phyloP scores from a whole-genome alignment of 768 basidiomycete species.

The Hygrocybe coccinea region DNA sequence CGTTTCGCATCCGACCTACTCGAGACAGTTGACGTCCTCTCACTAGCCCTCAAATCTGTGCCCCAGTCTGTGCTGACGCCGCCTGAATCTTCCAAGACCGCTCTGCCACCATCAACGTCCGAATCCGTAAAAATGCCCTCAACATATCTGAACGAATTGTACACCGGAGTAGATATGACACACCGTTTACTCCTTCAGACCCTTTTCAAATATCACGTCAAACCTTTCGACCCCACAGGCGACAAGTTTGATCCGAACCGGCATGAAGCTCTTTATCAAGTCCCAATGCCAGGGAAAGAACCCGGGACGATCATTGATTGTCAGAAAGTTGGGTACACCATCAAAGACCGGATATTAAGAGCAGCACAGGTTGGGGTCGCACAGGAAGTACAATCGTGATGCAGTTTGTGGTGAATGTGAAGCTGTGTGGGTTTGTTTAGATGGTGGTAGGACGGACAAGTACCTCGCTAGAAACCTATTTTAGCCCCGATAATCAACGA shows the following conservation, averaged over 20 bases:
- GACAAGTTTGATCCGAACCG: slow-evolving; percentile 92
- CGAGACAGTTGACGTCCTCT: slow-evolving; percentile 86
- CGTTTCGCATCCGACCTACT: slow-evolving; percentile 87
- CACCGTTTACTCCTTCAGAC: slow-evolving; percentile 86
- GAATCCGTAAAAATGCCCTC: slow-evolving; percentile 50
- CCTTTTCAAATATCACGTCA: slow-evolving; percentile 87
- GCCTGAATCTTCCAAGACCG: slow-evolving; percentile 21
- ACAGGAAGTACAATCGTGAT: slow-evolving; percentile 46
- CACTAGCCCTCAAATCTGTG: slow-evolving; percentile 77
- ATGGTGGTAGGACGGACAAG: slow-evolving; percentile 8
- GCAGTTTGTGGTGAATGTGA: neutral
- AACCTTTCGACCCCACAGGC: slow-evolving; percentile 86
- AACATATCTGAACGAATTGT: slow-evolving; percentile 62
- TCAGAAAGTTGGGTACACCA: slow-evolving; percentile 86
- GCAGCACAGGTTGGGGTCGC: slow-evolving; percentile 97
- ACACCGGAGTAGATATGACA: slow-evolving; percentile 87
- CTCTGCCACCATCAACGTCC: slow-evolving; percentile 21
- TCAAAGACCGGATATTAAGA: slow-evolving; percentile 89
- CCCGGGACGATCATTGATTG: slow-evolving; percentile 88
- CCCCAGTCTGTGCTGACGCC: slow-evolving; percentile 44
- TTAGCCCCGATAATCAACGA: slow-evolving; percentile 56
- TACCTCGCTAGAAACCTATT: slow-evolving; percentile 27
- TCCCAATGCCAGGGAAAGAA: slow-evolving; percentile 82
- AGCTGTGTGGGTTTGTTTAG: slow-evolving; percentile 9
- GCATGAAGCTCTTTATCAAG: slow-evolving; percentile 95